Percentiles rank a stretch among this genome's conserved stretches.
Conservation (phyloP, 164 flowering plant genomes). For the Macadamia integrifolia region DNA sequence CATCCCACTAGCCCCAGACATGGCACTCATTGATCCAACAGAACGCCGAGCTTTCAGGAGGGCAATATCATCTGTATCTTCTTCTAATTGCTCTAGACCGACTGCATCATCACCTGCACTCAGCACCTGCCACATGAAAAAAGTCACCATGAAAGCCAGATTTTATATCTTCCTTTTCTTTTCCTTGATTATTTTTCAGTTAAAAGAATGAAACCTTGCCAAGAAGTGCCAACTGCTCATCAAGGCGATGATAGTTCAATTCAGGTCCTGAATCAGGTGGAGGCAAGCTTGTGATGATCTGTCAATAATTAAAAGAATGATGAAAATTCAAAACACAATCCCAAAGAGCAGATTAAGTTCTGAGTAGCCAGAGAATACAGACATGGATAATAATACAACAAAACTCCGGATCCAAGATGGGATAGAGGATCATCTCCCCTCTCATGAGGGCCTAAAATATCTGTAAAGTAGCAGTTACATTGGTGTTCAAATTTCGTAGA, state of each 20-base stretch:
- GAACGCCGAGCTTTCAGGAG: conserved; percentile 71
- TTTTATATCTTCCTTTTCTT: too few species aligned
- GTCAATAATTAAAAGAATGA: conserved; percentile 1
- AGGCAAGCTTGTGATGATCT: conserved; percentile 90
- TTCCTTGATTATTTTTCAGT: neutral
- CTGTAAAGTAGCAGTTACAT: too few species aligned
- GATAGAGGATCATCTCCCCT: too few species aligned
- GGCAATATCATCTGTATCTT: conserved; percentile 81
- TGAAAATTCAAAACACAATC: neutral
- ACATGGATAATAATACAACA: too few species aligned
- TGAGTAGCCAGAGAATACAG: neutral
- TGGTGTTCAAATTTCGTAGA: too few species aligned
- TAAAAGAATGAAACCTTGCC: conserved; percentile 40
- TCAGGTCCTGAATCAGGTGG: conserved; percentile 81
- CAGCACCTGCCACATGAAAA: conserved; percentile 46
- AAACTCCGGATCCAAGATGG: too few species aligned
- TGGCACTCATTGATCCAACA: conserved; percentile 75
- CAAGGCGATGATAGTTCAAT: conserved; percentile 56
- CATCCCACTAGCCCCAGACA: conserved; percentile 92
- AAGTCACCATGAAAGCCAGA: neutral
- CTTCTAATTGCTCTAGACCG: conserved; percentile 86
- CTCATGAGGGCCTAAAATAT: too few species aligned
- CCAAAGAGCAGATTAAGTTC: neutral
- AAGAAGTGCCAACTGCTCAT: conserved; percentile 79
- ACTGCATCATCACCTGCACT: conserved; percentile 81